Evolutionary conservation across 1,284 basidiomycete species (phyloP).

Genomic region (Trichosporon asahii): DNA sequence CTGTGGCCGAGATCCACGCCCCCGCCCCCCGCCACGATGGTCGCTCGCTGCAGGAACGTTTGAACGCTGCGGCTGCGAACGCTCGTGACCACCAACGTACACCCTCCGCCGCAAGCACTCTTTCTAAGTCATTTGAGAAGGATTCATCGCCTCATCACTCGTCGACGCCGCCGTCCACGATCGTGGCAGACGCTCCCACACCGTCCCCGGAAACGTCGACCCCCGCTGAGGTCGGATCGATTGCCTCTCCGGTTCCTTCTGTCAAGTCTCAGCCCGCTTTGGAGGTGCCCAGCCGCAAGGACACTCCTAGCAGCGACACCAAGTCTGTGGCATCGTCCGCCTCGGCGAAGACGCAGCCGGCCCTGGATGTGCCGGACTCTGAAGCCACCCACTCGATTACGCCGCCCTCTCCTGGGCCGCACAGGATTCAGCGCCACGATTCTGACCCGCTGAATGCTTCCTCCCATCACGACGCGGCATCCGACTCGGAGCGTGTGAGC

Average conservation of each 20-base stretch:
- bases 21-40: conserved; percentile 33
- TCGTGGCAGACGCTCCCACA: not conserved
- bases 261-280: not conserved
- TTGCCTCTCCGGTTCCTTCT: not conserved
- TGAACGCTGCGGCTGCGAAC: conserved; percentile 38
- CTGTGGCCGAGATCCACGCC: conserved; percentile 29
- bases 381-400: not conserved
- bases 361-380: not conserved
- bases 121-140: not conserved
- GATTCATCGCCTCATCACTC: not conserved
- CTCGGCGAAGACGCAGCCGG: not conserved
- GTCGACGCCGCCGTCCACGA: not conserved
- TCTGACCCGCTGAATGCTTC: not conserved
- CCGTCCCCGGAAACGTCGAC: not conserved
- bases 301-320: not conserved
- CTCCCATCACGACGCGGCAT: not conserved
- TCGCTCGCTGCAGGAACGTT: conserved; percentile 35
- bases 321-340: not conserved
- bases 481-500: not conserved
- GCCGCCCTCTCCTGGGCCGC: not conserved
- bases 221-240: not conserved
- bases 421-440: not conserved
- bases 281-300: not conserved
- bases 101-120: not conserved
- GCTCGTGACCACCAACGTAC: not conserved